phyloP scores from a whole-genome alignment of 179 eudicot genomes.

The Sideroxylon spinosum region DNA sequence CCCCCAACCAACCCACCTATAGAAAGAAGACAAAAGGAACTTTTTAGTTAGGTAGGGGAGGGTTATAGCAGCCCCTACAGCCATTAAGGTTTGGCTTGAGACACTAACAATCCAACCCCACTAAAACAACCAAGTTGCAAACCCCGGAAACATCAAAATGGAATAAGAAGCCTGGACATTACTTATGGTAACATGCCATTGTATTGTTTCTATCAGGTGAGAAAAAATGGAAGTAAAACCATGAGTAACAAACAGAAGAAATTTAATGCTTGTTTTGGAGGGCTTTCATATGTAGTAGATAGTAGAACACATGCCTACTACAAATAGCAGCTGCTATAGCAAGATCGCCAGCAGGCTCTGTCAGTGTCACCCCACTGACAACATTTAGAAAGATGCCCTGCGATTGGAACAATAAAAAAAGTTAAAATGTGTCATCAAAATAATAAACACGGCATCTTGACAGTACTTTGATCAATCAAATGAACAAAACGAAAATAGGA shows the following conservation, averaged over 20 bases:
- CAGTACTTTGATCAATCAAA: background rate
- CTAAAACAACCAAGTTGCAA: background rate
- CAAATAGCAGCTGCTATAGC: slow-evolving; percentile 98
- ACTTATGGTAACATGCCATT: background rate
- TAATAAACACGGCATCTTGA: background rate
- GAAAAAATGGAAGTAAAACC: background rate
- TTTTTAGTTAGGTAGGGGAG: background rate
- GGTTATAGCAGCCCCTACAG: background rate
- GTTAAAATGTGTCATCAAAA: slow-evolving; percentile 3
- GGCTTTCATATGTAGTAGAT: background rate
- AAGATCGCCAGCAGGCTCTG: slow-evolving; percentile 92
- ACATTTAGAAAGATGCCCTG: slow-evolving; percentile 78
- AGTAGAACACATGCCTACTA: slow-evolving; percentile 67
- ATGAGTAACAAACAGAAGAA: background rate
- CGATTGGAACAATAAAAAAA: slow-evolving; percentile 1
- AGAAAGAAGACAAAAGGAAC: too few species aligned
- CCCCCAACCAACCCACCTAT: too few species aligned
- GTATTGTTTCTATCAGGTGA: background rate
- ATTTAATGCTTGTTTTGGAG: slow-evolving; percentile 13
- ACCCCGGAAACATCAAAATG: background rate
- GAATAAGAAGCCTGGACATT: slow-evolving; percentile 6
- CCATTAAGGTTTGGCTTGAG: background rate
- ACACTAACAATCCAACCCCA: background rate
- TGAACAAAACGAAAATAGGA: background rate
- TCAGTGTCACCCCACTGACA: slow-evolving; percentile 63